Evolutionary conservation across 2,329 filamentous ascomycete genomes (phyloP), one percentile per base, ranked within the genome.

Genomic region (Orbilia oligospora): DNA sequence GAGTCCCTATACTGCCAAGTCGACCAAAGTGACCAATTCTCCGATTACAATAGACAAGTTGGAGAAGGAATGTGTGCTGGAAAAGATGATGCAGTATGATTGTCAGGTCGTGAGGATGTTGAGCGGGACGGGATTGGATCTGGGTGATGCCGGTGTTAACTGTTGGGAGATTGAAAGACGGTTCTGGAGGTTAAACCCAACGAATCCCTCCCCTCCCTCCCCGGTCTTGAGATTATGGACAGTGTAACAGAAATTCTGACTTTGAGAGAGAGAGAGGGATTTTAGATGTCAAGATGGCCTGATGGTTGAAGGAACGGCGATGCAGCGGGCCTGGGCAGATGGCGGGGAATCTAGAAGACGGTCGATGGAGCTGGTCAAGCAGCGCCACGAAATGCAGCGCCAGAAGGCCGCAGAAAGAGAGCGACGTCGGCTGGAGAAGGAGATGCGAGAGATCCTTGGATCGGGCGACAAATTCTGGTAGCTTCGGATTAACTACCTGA

Each of bases 131-230:
- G 75, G 75, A 6, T 8, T 71, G 24, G 68, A 71, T 55, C 44
- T 78, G n/a, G 75, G 75, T 14, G 63, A 68, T 41, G 73, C 67
- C 30, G 75, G 61, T 12, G 75, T 78, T 3, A 71, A 71, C 27
- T 78, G 75, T 64, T 78, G 75, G 75, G 75, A 78, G 55, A 78
- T 78, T 22, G 75, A 78, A 22, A 18, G 75, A n/a, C 68, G 75
- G 33, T 78, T 78, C 20, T 78, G 75, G 75, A 72, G 68, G 75
- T 78, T 30, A 30, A 36, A 67, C 16, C 20, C 36, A 38, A 38
- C 36, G 12, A 38, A 38, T 14, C 36, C 3, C 36, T 14, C 36
- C 12, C 36, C 12, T 30, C 27, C 6, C 27, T 30, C 6, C 27
- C 27, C n/a, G n/a, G n/a, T n/a, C n/a, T n/a, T n/a, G 6, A 30